A percentile compares a stretch with the other conserved stretches of the same genome.
Conservation (phyloP, 148 eudicot genomes). For the Chenopodium quinoa region DNA sequence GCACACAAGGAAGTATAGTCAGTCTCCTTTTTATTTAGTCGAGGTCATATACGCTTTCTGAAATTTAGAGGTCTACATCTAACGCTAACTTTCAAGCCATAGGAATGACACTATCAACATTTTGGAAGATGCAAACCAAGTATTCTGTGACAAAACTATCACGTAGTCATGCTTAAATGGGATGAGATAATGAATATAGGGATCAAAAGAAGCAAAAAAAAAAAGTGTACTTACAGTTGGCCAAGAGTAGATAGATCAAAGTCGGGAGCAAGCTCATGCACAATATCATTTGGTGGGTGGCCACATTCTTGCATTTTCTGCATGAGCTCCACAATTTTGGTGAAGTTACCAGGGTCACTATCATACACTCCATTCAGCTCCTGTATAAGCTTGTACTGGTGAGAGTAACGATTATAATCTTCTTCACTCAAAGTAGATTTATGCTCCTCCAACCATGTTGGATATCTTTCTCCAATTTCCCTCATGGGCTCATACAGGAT, state of each 20-base stretch:
- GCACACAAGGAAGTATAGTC: constrained; percentile 23
- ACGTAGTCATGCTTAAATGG: neutral
- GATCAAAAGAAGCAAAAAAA: neutral
- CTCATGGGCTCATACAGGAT: constrained; percentile 94
- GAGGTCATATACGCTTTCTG: neutral
- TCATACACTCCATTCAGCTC: constrained; percentile 84
- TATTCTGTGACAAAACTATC: neutral
- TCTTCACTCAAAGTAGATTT: constrained; percentile 58
- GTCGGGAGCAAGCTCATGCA: constrained; percentile 89
- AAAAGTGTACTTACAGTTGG: constrained; percentile 64
- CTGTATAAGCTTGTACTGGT: constrained; percentile 69
- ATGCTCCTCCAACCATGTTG: constrained; percentile 89
- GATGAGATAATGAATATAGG: neutral
- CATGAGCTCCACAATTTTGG: constrained; percentile 94
- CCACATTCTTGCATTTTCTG: constrained; percentile 99
- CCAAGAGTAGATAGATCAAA: constrained; percentile 83
- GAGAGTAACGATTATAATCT: constrained; percentile 69
- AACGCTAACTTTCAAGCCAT: too few relatives aligned
- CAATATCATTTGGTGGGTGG: constrained; percentile 93
- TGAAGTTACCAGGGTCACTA: constrained; percentile 78
- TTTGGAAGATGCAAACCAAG: neutral
- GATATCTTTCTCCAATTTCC: constrained; percentile 93
- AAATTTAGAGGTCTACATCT: neutral
- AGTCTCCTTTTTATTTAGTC: neutral
- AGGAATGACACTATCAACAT: neutral